Evolutionary conservation across 345 rosid genomes (phyloP), one percentile per base, ranked within the genome.

Genomic region (Bruguiera gymnorhiza): DNA sequence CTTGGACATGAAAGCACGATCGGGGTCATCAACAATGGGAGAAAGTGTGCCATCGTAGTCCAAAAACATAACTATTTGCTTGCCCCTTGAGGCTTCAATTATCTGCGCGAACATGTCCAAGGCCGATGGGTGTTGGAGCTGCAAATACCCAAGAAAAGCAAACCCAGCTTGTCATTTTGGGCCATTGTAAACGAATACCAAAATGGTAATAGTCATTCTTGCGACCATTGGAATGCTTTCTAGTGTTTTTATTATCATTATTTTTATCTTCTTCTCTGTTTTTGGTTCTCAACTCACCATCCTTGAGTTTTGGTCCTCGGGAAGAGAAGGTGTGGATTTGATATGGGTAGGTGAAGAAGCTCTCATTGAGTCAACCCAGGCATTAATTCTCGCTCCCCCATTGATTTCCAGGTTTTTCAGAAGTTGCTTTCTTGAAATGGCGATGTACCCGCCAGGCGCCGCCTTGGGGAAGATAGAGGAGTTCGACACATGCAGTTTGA

Each of bases 11-110:
- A 87, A 90, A 78, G 98, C 98, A 76, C 73, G 80, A 58, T 93
- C 98, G 2, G 98, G 98, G 66, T 93, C 89, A 37, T 84, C 84
- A 26, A 93, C 98, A 48, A 93, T 93, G 6, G 98, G 98, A 9
- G 98, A 93, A 66, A 93, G 95, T 6, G 98, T 92, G 48, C 98
- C 98, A 57, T 92, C 98, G 27, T 92, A 92, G 43, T 93, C 98
- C 54, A 93, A 79, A 72, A 93, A 93, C 95, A 93, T 86, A 6
- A 89, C 96, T 19, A 93, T 88, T 63, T 93, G 87, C 73, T 93
- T 93, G 68, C 95, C 97, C 63, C 55, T 69, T 0, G 98, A 86
- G 55, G 88, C 88, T 39, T 85, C 83, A 10, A 79, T 79, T 53
- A 93, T 93, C 58, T 81, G 79, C 68, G 82, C 86, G 60, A 93